phyloP scores from a whole-genome alignment of 306 rosid genomes.

The Ochetophila trinervis region DNA sequence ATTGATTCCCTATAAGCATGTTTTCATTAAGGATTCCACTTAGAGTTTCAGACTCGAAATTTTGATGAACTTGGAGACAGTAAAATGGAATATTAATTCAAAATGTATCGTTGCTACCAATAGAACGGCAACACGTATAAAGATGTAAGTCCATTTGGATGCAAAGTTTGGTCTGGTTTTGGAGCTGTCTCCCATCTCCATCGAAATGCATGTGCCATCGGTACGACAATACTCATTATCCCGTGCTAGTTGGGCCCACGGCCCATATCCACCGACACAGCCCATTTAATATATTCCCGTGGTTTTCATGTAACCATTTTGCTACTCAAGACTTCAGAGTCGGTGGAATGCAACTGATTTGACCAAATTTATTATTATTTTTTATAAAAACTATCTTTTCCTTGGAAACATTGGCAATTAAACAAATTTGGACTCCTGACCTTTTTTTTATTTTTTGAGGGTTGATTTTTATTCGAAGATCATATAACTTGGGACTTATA shows the following conservation, averaged over 20 bases:
- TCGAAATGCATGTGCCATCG: slow-evolving; percentile 14
- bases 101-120: neutral
- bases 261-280: slow-evolving; percentile 21
- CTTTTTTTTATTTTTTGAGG: too few species aligned
- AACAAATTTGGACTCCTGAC: too few species aligned
- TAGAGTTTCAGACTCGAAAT: neutral
- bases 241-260: slow-evolving; percentile 16
- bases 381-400: too few species aligned
- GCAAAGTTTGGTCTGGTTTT: slow-evolving; percentile 1
- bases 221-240: neutral
- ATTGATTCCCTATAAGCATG: neutral
- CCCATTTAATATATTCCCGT: neutral
- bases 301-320: neutral
- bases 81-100: neutral
- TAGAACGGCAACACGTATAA: neutral
- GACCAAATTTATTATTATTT: too few species aligned
- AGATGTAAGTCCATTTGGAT: neutral
- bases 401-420: too few species aligned
- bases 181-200: slow-evolving; percentile 20
- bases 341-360: neutral
- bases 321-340: neutral
- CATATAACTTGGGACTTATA: too few species aligned
- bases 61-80: neutral
- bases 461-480: too few species aligned
- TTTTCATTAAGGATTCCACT: neutral